Conservation (phyloP, 106 monocot genomes). For the Platanthera zijinensis region DNA sequence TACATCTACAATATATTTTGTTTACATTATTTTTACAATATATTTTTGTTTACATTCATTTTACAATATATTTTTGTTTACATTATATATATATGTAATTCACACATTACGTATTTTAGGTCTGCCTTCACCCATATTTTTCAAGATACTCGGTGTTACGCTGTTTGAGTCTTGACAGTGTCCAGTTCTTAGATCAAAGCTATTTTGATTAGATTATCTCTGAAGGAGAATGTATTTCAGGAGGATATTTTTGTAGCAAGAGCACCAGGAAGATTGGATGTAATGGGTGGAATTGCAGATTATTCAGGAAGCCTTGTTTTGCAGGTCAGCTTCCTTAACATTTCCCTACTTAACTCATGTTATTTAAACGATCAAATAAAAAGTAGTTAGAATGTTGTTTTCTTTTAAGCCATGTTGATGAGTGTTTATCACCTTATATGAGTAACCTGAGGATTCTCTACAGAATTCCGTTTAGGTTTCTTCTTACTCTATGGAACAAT, state of each 20-base stretch:
- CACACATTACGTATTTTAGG: too few relatives aligned
- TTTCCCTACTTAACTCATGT: not conserved
- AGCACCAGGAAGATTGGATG: constrained; percentile 90
- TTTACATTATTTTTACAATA: too few relatives aligned
- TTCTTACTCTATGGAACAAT: too few relatives aligned
- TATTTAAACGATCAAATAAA: not conserved
- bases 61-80: too few relatives aligned
- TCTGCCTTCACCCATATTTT: too few relatives aligned
- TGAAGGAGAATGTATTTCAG: constrained; percentile 18
- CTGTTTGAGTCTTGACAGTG: constrained; percentile 1
- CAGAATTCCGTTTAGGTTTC: too few relatives aligned
- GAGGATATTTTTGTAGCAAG: constrained; percentile 81
- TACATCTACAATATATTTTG: too few relatives aligned
- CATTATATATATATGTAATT: too few relatives aligned
- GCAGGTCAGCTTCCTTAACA: constrained; percentile 40
- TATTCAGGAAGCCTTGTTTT: constrained; percentile 92
- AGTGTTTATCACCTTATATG: not conserved
- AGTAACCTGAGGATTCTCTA: not conserved
- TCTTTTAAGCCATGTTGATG: not conserved
- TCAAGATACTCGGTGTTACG: not conserved
- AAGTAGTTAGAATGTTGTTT: not conserved
- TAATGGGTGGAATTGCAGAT: constrained; percentile 94
- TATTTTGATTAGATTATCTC: not conserved
- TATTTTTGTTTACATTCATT: too few relatives aligned
- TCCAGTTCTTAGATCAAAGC: not conserved